These are phyloP conservation scores for Venturia nashicola DNA, from an alignment of 2,329 filamentous ascomycete species.

Conservation along the genomic window DNA sequence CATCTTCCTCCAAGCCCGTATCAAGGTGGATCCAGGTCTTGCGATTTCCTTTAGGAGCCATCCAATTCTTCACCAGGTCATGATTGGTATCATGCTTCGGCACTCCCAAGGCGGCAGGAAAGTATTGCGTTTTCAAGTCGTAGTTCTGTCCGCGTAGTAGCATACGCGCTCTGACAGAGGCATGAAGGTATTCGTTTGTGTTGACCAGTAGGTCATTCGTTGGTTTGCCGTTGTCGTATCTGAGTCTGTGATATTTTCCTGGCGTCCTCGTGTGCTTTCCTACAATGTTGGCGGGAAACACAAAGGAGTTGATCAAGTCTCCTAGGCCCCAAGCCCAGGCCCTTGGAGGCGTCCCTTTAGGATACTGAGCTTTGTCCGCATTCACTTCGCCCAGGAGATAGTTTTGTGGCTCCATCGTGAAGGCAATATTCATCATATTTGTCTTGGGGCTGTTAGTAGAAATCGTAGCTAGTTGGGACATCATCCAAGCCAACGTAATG, in stretches of 20 bases:
- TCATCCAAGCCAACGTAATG: conserved; percentile 39
- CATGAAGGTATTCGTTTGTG: conserved; percentile 14
- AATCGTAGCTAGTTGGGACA: conserved; percentile 27
- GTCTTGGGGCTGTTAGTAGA: conserved; percentile 10
- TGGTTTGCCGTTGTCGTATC: conserved; percentile 10
- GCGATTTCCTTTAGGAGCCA: neutral
- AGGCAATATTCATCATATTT: conserved; percentile 17
- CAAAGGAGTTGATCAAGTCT: conserved; percentile 11
- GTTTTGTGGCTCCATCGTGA: conserved; percentile 14
- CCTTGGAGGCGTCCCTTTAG: neutral
- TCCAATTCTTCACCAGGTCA: neutral
- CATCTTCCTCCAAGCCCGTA: conserved; percentile 11
- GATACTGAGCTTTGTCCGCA: neutral
- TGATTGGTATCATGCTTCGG: neutral
- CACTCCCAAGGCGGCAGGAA: neutral
- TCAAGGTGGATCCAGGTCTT: neutral
- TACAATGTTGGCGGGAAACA: conserved; percentile 8
- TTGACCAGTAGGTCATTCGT: conserved; percentile 9
- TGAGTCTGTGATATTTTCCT: conserved; percentile 6
- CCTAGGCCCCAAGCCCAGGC: conserved; percentile 11
- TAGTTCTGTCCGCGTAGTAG: conserved; percentile 6
- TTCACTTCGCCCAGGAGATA: conserved; percentile 2
- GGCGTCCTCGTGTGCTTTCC: conserved; percentile 12
- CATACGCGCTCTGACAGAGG: conserved; percentile 12
- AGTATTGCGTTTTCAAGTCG: conserved; percentile 7